Base-by-base conservation (phyloP, 2,329 filamentous ascomycete genomes). In the Clathrospora elynae region DNA sequence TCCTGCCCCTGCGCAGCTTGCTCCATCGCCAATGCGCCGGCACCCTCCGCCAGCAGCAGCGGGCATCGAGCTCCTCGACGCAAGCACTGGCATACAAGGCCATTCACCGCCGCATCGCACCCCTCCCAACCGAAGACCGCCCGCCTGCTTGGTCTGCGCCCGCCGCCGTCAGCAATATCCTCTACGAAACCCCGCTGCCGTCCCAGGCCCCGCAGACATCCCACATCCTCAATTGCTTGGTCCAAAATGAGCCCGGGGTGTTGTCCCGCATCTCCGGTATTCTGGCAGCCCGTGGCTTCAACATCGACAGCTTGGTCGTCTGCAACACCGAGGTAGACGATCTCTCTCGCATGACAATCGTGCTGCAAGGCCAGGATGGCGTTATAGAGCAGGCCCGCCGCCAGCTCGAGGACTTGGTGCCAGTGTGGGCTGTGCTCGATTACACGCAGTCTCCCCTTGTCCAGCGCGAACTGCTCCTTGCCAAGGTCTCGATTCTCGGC, bases 211-310 rank as follows among this genome's bases (percentile, higher is more conserved):
- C 93, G 6, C 87, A 90, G 30, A 97, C 96, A 77, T 86, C 91
- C 40, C 93, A 99, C 74, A 83, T 99, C 67, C 85, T 99, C 73
- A 99, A 99, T 77, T 99, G 93, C 71, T 82, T 99, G 50, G 93
- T 99, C 49, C 93, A 99, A 75, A 99, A 99, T 76, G 93, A 99
- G 78, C 93, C 93, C 9, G 93, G 93, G 76, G 93, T 99, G 43
- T 79, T 99, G 45, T 97, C 92, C 37, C 90, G 93, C 48, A 89
- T 99, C 7, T 97, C 93, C 1, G 93, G 93, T 41, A 97, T 99
- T 67, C 79, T 99, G 22, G 93, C 93, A 9, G 93, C 93, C 29
- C 84, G 93, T 46, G 93, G 93, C 55, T 99, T 99, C 84, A 99
- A 99, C 78, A 99, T 99, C 65, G 93, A 99, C 80, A 95, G 88